phyloP scores from a whole-genome alignment of 345 rosid species.

The Camelina hispida region DNA sequence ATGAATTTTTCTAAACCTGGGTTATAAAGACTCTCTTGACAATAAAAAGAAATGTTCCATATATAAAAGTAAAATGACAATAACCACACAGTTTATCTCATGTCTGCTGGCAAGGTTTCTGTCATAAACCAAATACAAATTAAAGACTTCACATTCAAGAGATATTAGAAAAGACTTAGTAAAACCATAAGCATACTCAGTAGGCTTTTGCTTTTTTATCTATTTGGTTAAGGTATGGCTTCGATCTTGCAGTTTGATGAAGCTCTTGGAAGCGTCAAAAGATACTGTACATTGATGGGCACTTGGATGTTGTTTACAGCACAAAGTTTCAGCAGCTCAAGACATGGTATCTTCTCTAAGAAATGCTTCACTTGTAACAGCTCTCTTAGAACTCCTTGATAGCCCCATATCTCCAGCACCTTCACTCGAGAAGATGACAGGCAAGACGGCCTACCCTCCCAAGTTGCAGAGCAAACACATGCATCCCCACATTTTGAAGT shows the following conservation, averaged over 20 bases:
- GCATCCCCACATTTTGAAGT: background rate
- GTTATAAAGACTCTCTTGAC: background rate
- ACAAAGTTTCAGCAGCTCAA: conserved; percentile 5
- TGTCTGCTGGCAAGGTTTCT: background rate
- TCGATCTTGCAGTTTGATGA: background rate
- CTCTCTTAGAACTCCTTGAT: background rate
- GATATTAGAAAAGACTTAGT: background rate
- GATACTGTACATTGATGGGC: background rate
- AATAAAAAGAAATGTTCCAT: background rate
- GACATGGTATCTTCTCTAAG: conserved; percentile 10
- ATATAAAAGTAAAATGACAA: background rate
- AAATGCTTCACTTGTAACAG: background rate
- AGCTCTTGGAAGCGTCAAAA: conserved; percentile 17
- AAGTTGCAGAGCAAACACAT: background rate
- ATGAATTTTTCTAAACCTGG: background rate
- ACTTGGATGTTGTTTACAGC: background rate
- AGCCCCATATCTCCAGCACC: background rate
- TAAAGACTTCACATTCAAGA: background rate
- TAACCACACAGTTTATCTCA: background rate
- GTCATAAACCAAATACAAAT: background rate
- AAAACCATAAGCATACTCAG: background rate
- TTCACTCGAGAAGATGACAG: conserved; percentile 19
- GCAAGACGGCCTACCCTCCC: background rate
- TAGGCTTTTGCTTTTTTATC: background rate
- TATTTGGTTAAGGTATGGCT: background rate